phyloP scores from a whole-genome alignment of 768 basidiomycete species.

The Mycena kentingensis region DNA sequence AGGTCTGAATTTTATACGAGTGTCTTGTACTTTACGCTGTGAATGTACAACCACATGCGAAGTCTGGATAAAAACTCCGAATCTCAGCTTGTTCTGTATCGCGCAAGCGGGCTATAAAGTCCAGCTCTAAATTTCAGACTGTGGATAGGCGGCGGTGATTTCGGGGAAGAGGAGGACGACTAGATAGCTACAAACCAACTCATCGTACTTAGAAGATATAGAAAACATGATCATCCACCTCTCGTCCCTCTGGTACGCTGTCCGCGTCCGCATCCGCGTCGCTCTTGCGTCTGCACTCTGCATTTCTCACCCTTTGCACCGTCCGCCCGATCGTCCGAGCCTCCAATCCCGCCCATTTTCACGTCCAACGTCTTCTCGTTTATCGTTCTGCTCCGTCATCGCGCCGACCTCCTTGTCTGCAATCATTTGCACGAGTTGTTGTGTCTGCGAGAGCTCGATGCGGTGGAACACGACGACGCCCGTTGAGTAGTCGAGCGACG shows the following conservation, averaged over 20 bases:
- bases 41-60: no score
- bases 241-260: slow-evolving; percentile 65
- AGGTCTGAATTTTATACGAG: not conserved
- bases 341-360: slow-evolving; percentile 70
- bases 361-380: slow-evolving; percentile 87
- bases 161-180: slow-evolving; percentile 32
- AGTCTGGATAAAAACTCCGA: no score
- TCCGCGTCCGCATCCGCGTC: slow-evolving; percentile 72
- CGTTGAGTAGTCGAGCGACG: slow-evolving; percentile 88
- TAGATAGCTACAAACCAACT: not conserved
- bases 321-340: slow-evolving; percentile 70
- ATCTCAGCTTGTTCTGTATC: no score
- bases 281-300: slow-evolving; percentile 76
- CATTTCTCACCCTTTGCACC: slow-evolving; percentile 77
- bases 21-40: no score
- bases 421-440: slow-evolving; percentile 85
- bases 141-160: slow-evolving; percentile 36
- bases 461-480: slow-evolving; percentile 93
- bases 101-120: slow-evolving; percentile 58
- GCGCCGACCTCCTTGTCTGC: slow-evolving; percentile 84
- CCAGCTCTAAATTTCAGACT: slow-evolving; percentile 57
- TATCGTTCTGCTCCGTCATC: slow-evolving; percentile 87
- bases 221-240: slow-evolving; percentile 41
- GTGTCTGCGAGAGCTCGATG: slow-evolving; percentile 82
- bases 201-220: slow-evolving; percentile 8